phyloP scores from a whole-genome alignment of 1,284 basidiomycete species.

The Moesziomyces sp. region DNA sequence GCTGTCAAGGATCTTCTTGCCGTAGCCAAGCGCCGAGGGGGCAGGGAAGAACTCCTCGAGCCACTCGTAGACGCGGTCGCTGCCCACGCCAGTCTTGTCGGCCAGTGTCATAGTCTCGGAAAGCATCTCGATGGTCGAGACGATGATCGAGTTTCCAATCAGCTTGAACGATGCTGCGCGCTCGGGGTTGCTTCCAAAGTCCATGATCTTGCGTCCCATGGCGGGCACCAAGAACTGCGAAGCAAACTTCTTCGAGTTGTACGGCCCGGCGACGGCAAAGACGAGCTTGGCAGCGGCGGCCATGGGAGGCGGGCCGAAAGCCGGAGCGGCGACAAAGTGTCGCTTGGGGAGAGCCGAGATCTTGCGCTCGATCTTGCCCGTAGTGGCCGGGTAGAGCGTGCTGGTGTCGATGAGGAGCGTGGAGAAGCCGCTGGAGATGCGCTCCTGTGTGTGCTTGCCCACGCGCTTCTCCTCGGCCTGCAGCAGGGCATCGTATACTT shows the following conservation, averaged over 20 bases:
- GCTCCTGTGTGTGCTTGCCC: constrained; percentile 65
- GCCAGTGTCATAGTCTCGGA: constrained; percentile 84
- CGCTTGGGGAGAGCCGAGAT: constrained; percentile 75
- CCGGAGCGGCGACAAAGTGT: constrained; percentile 80
- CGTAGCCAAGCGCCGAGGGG: constrained; percentile 55
- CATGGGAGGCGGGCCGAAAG: constrained; percentile 74
- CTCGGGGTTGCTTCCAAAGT: constrained; percentile 77
- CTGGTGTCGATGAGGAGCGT: constrained; percentile 50
- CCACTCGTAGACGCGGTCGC: constrained; percentile 71
- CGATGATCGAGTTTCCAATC: constrained; percentile 69
- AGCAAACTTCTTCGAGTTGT: constrained; percentile 82
- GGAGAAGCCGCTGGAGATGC: constrained; percentile 33
- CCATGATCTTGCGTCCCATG: constrained; percentile 77
- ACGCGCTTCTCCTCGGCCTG: constrained; percentile 68
- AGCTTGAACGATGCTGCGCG: constrained; percentile 80
- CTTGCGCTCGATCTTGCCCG: constrained; percentile 76
- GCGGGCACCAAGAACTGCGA: constrained; percentile 79
- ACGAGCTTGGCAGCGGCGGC: constrained; percentile 79
- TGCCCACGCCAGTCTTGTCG: constrained; percentile 83
- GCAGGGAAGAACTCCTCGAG: constrained; percentile 58
- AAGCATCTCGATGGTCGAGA: constrained; percentile 76
- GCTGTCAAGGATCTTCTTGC: constrained; percentile 74
- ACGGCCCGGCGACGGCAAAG: constrained; percentile 83
- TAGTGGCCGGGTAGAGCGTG: constrained; percentile 52
- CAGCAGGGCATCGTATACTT: constrained; percentile 77